Evolutionary conservation across 2,329 filamentous ascomycete genomes (phyloP), one percentile per base, ranked within the genome.

Genomic region (Talaromyces sp.): DNA sequence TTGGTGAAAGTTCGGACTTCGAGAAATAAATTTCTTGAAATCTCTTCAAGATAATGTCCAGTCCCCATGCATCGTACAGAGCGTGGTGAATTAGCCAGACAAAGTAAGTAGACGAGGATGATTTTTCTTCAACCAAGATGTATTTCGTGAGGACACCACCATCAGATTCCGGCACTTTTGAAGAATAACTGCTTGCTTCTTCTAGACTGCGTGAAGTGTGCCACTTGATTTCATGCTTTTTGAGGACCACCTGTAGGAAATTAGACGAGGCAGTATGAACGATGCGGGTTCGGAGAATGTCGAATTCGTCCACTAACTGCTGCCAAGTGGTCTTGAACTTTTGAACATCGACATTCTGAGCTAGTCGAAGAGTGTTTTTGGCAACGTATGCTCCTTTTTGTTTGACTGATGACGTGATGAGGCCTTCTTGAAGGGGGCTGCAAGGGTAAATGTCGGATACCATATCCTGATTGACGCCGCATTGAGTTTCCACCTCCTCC

Each of bases 241-340:
- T 72, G 6, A 79, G 57, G 7, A 80, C 75, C 9, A 75, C 76
- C 63, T 81, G 78, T 5, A 75, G 59, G 42, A 79, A 74, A 19
- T 74, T 70, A 57, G 69, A 69, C 5, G 69, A 65, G 3, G 72
- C 72, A 0, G 74, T 75, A 58, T 78, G 73, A 5, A 79, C 71
- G 56, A 80, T 74, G 9, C 81, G 75, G 27, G 81, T 84, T 11
- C 82, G 75, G 11, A 84, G 71, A 19, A 83, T 81, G 32, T 80
- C 77, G 28, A 78, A 69, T 39, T 79, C 76, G 8, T 75, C 66
- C 2, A 82, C 75, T 4, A 77, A 72, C 13, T 72, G 71, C 55
- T 81, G 74, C 80, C 81, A 84, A 0, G 80, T 74, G 9, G 70
- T 65, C 63, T 78, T 80, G 70, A 83, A 80, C 30, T 70, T 73